Base-by-base conservation (phyloP, 176 grass and related monocot genomes). In the Elymus sibiricus region DNA sequence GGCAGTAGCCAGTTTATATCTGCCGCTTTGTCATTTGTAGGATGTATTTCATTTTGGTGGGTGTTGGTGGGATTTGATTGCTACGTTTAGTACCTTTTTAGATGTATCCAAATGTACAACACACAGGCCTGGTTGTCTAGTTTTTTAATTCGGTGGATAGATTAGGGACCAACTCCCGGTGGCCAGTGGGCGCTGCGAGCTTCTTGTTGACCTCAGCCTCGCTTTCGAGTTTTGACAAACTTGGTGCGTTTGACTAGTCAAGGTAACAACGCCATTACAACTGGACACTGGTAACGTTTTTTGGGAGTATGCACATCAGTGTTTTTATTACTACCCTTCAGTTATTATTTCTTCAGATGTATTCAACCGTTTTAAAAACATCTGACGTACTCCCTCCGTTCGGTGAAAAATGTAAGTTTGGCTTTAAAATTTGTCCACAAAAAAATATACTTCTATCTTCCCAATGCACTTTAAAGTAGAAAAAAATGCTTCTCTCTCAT, bases 11-110 rank as follows among this genome's bases (percentile, higher is more conserved):
- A 17, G 16, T 53, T 69, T 14, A 16, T 14, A n/a, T 53, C 1
- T 0, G 7, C 49, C 6, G 49, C 16, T 53, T 2, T 53, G 49
- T 19, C 49, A 7, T 1, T 53, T 58, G 55, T 22, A 7, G 55
- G 8, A 58, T 58, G 55, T 9, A 58, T 58, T 58, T 58, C 17
- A 0, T 58, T 58, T 9, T 58, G 68, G 31, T 81, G 24, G 71
- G 71, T 65, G 39, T 40, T 87, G 80, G 74, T 84, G 61, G 49
- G 78, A 81, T 77, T 84, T 84, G 81, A 84, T 91, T 76, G 74
- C 31, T 38, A 63, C 24, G 60, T 39, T 76, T 27, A 79, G 11
- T 43, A 64, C 63, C 55, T 58, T 55, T 55, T 46, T 1, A 80
- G 69, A 76, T 76, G 12, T 84, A 70, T 81, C 76, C 68, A 84